Percentiles rank a stretch among this genome's conserved stretches.
phyloP scores from a whole-genome alignment of 2,329 filamentous ascomycete genomes.

The Fusarium pseudograminearum region DNA sequence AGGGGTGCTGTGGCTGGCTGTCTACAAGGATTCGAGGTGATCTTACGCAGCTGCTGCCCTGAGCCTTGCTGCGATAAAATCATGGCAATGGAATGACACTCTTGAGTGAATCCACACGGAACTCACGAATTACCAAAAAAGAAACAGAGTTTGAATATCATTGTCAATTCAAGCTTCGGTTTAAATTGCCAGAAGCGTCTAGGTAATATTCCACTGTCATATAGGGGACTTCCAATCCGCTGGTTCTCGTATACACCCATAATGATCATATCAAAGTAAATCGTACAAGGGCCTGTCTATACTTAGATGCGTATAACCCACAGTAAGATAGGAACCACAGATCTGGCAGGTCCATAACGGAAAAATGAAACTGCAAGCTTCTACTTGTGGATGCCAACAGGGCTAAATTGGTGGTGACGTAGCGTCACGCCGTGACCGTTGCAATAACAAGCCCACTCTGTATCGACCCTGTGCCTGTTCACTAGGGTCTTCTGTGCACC shows the following conservation, averaged over 20 bases:
- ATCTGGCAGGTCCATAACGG: slow-evolving; percentile 22
- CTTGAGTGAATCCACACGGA: background rate
- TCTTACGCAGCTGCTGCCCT: slow-evolving; percentile 17
- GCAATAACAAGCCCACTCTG: slow-evolving; percentile 35
- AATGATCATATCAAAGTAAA: slow-evolving; percentile 39
- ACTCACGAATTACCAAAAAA: slow-evolving; percentile 3
- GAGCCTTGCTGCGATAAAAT: slow-evolving; percentile 17
- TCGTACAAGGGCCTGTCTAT: slow-evolving; percentile 32
- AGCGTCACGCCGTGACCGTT: slow-evolving; percentile 31
- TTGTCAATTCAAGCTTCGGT: slow-evolving; percentile 28
- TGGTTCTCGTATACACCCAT: slow-evolving; percentile 40
- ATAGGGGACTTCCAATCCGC: slow-evolving; percentile 36
- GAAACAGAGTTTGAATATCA: slow-evolving; percentile 11
- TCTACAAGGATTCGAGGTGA: slow-evolving; percentile 27
- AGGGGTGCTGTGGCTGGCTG: slow-evolving; percentile 12
- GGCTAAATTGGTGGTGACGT: slow-evolving; percentile 16
- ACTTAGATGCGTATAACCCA: slow-evolving; percentile 30
- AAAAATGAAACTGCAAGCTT: slow-evolving; percentile 11
- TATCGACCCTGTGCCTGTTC: slow-evolving; percentile 22
- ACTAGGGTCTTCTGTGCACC: slow-evolving; percentile 26
- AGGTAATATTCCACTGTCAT: slow-evolving; percentile 39
- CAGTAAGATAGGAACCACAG: slow-evolving; percentile 4
- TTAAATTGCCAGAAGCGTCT: slow-evolving; percentile 26
- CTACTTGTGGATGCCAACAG: slow-evolving; percentile 16
- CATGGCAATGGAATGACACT: background rate